Evolutionary conservation across 2,329 filamentous ascomycete species (phyloP).

Genomic region (Alternaria consortialis): DNA sequence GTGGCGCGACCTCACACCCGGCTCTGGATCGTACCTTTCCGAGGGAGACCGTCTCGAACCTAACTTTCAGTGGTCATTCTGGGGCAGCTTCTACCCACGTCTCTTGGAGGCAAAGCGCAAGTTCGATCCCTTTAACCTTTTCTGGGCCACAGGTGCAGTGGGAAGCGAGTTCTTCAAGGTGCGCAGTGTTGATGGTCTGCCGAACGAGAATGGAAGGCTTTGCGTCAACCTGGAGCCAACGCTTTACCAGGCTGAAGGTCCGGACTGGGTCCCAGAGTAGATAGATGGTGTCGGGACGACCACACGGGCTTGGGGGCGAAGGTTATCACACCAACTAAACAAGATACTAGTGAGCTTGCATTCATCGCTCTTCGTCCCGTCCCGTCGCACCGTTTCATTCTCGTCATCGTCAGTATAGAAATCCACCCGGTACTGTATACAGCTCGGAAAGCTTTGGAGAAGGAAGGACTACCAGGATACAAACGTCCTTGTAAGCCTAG

Average conservation of each 20-base stretch:
- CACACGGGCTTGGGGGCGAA: not conserved
- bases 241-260: conserved; percentile 3
- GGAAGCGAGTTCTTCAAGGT: conserved; percentile 1
- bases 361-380: not conserved
- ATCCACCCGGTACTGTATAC: not conserved
- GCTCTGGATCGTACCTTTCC: conserved; percentile 1
- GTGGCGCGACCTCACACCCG: not conserved
- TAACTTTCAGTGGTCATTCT: not conserved
- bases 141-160: conserved; percentile 4
- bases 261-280: not conserved
- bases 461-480: not conserved
- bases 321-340: not conserved
- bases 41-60: conserved; percentile 3
- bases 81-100: conserved; percentile 1
- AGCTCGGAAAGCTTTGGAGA: not conserved
- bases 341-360: not conserved
- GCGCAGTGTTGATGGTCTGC: not conserved
- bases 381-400: not conserved
- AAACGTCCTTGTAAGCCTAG: not conserved
- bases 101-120: conserved; percentile 2
- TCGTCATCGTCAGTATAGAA: too few relatives aligned
- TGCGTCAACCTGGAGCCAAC: not conserved
- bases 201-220: not conserved
- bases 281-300: not conserved
- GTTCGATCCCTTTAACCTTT: not conserved